Conservation (phyloP, 805 yeast genomes). For the Ogataea haglerorum region DNA sequence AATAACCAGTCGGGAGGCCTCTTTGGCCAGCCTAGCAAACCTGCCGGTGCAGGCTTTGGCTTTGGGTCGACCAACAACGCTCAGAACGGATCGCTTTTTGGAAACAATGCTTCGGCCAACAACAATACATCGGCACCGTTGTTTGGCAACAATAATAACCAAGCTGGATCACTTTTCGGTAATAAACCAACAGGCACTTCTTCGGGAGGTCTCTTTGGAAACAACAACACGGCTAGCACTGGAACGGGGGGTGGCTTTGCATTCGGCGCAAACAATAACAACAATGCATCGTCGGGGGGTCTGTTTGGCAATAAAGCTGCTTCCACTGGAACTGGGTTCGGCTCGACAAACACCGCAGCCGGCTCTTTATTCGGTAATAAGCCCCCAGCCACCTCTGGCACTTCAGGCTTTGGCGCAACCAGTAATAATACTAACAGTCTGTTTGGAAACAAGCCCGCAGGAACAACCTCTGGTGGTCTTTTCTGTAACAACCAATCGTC, state of each 20-base stretch:
- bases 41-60: slow-evolving; percentile 13
- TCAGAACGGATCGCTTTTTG: slow-evolving; percentile 36
- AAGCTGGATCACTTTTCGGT: slow-evolving; percentile 41
- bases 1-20: slow-evolving; percentile 15
- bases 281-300: slow-evolving; percentile 29
- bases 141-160: slow-evolving; percentile 17
- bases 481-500: slow-evolving; percentile 16
- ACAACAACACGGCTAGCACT: slow-evolving; percentile 21
- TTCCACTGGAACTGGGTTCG: slow-evolving; percentile 12
- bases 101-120: slow-evolving; percentile 1
- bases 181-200: slow-evolving; percentile 26
- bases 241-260: slow-evolving; percentile 16
- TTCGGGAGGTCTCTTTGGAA: slow-evolving; percentile 39
- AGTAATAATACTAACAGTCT: slow-evolving; percentile 32
- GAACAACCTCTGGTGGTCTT: slow-evolving; percentile 15
- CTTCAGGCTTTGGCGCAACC: slow-evolving; percentile 15
- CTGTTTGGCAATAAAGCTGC: slow-evolving; percentile 34
- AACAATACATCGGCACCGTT: slow-evolving; percentile 3
- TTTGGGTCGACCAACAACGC: slow-evolving; percentile 23
- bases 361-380: slow-evolving; percentile 40
- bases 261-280: slow-evolving; percentile 12
- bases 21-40: slow-evolving; percentile 24
- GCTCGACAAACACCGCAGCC: slow-evolving; percentile 24
- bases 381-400: slow-evolving; percentile 21
- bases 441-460: slow-evolving; percentile 34